Base-by-base conservation (phyloP, 2,329 filamentous ascomycete species). In the Capronia americana region DNA sequence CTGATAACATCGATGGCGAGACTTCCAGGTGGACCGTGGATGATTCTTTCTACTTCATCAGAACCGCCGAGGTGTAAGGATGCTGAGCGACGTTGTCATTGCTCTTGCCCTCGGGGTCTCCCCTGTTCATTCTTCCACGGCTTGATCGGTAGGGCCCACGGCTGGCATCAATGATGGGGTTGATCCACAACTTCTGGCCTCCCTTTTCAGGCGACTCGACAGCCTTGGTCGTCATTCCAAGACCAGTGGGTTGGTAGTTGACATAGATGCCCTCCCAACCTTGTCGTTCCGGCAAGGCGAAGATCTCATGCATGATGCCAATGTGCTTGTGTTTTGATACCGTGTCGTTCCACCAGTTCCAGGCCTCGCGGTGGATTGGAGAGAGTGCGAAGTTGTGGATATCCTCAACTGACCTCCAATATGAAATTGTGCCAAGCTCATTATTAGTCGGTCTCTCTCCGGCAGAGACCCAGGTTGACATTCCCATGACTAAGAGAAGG, bases 251-350 rank as follows among this genome's bases (percentile, higher is more conserved):
- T 32, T 65, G 57, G 32, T 66, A 63, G 46, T 84, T 82, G 7
- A 79, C 68, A 70, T 86, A 86, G 24, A 87, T 77, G 1, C 77
- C 81, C 79, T 88, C 85, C 75, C 83, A 85, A 20, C 57, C 57
- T 8, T 76, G 75, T 3, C 79, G 77, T 2, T 75, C 74, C 0
- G 79, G 79, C 4, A 82, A 80, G 28, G 79, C 75, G 69, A 83
- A 87, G 0, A 81, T 80, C 79, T 88, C 86, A 72, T 88, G 86
- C 66, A 79, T 87, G 69, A 87, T 82, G 4, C 80, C 79, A 26
- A 87, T 71, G 67, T 85, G 78, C 28, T 72, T 70, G 48, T 76
- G 67, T 28, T 79, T 71, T 53, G 75, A 75, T n/a, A 69, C 64
- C 7, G 72, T 73, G 58, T 72, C 74, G 61, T 79, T 78, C 74